Evolutionary conservation across 345 rosid genomes (phyloP), one percentile per base, ranked within the genome.

Genomic region (Crucihimalaya himalaica): DNA sequence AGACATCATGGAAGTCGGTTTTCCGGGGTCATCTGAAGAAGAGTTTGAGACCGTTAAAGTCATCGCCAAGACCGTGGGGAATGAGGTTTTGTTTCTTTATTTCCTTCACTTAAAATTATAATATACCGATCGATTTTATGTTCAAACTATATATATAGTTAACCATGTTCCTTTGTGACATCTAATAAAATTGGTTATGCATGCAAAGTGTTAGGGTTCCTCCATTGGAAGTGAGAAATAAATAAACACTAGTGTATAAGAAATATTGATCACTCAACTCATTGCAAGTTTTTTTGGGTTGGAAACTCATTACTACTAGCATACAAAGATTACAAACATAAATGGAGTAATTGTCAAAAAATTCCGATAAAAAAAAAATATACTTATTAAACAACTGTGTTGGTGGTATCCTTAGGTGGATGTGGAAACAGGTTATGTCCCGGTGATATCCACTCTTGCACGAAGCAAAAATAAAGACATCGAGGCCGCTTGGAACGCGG

Each of bases 1-100:
- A n/a, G n/a, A n/a, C n/a, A n/a, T n/a, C n/a, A n/a, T n/a, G 8
- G 98, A 93, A 72, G 96, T 92, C 1, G 97, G 96, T 6, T 94
- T 94, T 51, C 97, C 98, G 0, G 87, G 84, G 1, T 88, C 96
- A 1, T 94, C 98, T 19, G 81, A 79, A 18, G 97, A 87, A 48
- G 97, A 94, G 53, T 88, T 91, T 5, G 95, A 86, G 71, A 90
- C 93, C 2, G 92, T 91, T n/a, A 88, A 68, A 79, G 43, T 73
- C 19, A 91, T 94, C 31, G 97, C 98, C 8, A 77, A 71, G 61
- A 92, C 84, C 51, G 90, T 91, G 1, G 98, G 98, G 0, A 94
- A 89, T 63, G 85, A 83, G 8, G 89, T 85, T 7, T n/a, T n/a
- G n/a, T 54, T 28, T 28, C 4, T 54, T 54, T 43, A 21, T 23